A percentile compares a stretch with the other conserved stretches of the same genome.
Evolutionary conservation across 2,329 filamentous ascomycete genomes (phyloP).

Genomic region (Fonsecaea erecta): DNA sequence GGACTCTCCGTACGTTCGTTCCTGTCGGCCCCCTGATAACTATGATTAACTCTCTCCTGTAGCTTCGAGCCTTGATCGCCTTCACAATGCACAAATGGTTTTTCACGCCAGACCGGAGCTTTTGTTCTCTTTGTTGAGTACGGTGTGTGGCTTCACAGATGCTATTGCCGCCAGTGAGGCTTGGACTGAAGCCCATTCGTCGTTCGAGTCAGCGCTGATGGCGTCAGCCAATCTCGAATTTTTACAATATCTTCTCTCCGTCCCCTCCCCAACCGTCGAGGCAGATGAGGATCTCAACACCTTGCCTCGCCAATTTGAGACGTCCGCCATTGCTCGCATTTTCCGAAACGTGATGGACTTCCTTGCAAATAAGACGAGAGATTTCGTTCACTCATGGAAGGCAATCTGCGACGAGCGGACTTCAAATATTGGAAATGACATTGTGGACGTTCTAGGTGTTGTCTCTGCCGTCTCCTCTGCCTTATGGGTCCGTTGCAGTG

Average conservation of each 20-base stretch:
- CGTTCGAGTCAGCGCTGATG: slow-evolving; percentile 17
- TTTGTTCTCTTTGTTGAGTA: slow-evolving; percentile 69
- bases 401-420: slow-evolving; percentile 48
- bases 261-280: neutral
- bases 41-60: slow-evolving; percentile 27
- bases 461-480: slow-evolving; percentile 19
- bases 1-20: slow-evolving; percentile 72
- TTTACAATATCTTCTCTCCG: slow-evolving; percentile 21
- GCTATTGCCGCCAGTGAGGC: slow-evolving; percentile 5
- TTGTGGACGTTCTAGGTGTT: slow-evolving; percentile 37
- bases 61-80: slow-evolving; percentile 64
- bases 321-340: slow-evolving; percentile 34
- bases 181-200: slow-evolving; percentile 26
- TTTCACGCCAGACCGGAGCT: slow-evolving; percentile 70
- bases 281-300: neutral
- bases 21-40: neutral
- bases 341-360: slow-evolving; percentile 51
- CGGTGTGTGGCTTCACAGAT: slow-evolving; percentile 61
- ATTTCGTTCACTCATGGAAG: slow-evolving; percentile 51
- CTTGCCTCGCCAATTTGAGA: slow-evolving; percentile 18
- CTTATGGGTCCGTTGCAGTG: slow-evolving; percentile 16
- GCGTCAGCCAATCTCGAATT: slow-evolving; percentile 20
- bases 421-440: slow-evolving; percentile 55
- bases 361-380: slow-evolving; percentile 52
- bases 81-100: slow-evolving; percentile 68